Evolutionary conservation across 1,284 basidiomycete species (phyloP).

Genomic region (Trichosporon faecale): DNA sequence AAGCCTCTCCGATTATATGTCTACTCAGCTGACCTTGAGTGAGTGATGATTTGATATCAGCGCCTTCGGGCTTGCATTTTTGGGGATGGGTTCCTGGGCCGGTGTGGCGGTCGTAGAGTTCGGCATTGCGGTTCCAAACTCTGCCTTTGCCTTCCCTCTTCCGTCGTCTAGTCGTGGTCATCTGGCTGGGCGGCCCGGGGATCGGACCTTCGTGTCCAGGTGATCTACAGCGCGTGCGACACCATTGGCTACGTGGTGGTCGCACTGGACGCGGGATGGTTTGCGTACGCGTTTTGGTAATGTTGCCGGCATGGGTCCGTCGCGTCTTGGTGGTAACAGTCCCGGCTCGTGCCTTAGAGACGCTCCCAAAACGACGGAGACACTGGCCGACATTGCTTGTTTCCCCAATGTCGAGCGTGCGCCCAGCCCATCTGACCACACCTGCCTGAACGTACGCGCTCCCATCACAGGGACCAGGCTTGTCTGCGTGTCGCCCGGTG

Average conservation of each 20-base stretch:
- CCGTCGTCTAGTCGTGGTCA: neutral
- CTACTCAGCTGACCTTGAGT: slow-evolving; percentile 56
- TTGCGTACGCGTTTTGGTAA: neutral
- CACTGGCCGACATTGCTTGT: neutral
- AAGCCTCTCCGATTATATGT: slow-evolving; percentile 53
- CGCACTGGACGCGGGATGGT: neutral
- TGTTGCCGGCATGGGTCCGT: neutral
- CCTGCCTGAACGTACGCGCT: neutral
- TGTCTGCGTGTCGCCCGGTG: neutral
- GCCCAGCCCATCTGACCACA: neutral
- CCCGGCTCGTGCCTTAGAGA: neutral
- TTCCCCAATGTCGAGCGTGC: neutral
- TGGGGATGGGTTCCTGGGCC: neutral
- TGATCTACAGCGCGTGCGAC: neutral
- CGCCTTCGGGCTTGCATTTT: slow-evolving; percentile 23
- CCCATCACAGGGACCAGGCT: neutral
- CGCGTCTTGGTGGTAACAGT: slow-evolving; percentile 6
- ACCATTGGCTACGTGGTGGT: neutral
- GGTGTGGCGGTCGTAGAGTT: neutral
- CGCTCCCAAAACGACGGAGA: neutral
- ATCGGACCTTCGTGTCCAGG: neutral
- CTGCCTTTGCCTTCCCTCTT: neutral
- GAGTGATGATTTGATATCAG: slow-evolving; percentile 49
- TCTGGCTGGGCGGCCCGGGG: neutral
- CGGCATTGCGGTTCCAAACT: no score